Evolutionary conservation across 2,329 filamentous ascomycete genomes (phyloP).

Genomic region (Karstenula rhodostoma): DNA sequence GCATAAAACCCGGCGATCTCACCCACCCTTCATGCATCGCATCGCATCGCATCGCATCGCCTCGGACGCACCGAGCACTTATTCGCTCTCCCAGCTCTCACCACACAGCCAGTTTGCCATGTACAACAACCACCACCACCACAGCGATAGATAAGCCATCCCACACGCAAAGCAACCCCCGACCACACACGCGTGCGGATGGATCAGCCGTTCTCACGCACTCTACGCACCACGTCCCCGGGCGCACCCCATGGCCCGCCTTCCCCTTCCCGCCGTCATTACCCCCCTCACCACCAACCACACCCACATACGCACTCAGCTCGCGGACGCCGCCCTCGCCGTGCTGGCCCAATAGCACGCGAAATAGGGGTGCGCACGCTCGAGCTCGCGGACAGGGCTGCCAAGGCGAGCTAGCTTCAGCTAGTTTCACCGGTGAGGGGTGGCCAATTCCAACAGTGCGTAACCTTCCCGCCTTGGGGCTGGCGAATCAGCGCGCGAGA

Average conservation of each 20-base stretch:
- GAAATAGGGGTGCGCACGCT: not conserved
- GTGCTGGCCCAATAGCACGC: not conserved
- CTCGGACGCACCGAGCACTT: conserved; percentile 7
- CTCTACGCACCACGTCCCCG: conserved; percentile 11
- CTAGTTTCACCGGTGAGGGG: conserved; percentile 11
- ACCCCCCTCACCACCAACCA: not conserved
- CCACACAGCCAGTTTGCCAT: too few species aligned
- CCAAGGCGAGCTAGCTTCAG: not conserved
- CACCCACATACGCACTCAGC: not conserved
- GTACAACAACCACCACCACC: too few species aligned
- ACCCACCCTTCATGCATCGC: conserved; percentile 1
- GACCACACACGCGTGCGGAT: conserved; percentile 9
- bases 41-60: not conserved
- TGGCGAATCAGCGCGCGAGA: conserved; percentile 3
- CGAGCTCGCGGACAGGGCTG: not conserved
- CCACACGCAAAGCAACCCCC: too few species aligned
- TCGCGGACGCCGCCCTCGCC: not conserved
- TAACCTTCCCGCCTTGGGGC: conserved; percentile 40
- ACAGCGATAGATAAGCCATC: not conserved
- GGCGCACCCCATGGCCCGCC: not conserved
- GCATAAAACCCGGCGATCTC: conserved; percentile 10
- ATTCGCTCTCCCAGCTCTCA: conserved; percentile 6
- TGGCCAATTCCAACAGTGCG: conserved; percentile 23
- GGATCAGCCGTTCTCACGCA: conserved; percentile 2
- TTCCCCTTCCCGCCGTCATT: not conserved